Percentiles rank a stretch among this genome's conserved stretches.
Evolutionary conservation across 176 grass and related monocot species (phyloP).

Genomic region (Hsuehochloa calcarea): DNA sequence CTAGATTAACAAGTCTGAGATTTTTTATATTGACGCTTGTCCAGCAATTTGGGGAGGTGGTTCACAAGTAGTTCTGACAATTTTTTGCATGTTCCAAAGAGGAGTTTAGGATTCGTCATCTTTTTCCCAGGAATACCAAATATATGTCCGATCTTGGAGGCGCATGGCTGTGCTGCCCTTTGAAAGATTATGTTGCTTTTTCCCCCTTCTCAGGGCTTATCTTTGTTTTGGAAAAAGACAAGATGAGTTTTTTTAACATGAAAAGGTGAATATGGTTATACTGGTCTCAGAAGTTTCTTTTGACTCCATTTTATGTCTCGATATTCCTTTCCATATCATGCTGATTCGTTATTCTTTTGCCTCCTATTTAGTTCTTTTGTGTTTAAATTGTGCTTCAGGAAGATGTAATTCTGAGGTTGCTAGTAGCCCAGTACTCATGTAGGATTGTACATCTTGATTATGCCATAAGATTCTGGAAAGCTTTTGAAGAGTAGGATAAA

Average conservation of each 20-base stretch:
- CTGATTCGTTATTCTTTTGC: background rate
- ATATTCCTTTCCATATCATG: background rate
- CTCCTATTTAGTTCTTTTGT: background rate
- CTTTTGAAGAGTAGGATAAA: background rate
- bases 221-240: conserved; percentile 25
- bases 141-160: conserved; percentile 29
- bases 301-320: background rate
- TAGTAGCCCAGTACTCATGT: background rate
- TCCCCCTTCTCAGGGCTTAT: conserved; percentile 17
- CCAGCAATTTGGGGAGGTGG: conserved; percentile 40
- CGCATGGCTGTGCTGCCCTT: conserved; percentile 32
- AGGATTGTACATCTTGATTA: background rate
- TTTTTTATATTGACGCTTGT: conserved; percentile 25
- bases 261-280: conserved; percentile 34
- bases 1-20: conserved; percentile 33
- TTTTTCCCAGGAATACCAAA: conserved; percentile 28
- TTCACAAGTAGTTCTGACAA: conserved; percentile 51
- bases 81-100: conserved; percentile 48
- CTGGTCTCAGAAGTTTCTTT: background rate
- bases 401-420: background rate
- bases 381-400: background rate
- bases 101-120: conserved; percentile 30
- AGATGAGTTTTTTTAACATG: conserved; percentile 28
- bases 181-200: conserved; percentile 29
- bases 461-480: background rate